A percentile compares a stretch with the other conserved stretches of the same genome.
Evolutionary conservation across 495 filamentous ascomycete species (phyloP).

Genomic region (Pyrenula aspistea): DNA sequence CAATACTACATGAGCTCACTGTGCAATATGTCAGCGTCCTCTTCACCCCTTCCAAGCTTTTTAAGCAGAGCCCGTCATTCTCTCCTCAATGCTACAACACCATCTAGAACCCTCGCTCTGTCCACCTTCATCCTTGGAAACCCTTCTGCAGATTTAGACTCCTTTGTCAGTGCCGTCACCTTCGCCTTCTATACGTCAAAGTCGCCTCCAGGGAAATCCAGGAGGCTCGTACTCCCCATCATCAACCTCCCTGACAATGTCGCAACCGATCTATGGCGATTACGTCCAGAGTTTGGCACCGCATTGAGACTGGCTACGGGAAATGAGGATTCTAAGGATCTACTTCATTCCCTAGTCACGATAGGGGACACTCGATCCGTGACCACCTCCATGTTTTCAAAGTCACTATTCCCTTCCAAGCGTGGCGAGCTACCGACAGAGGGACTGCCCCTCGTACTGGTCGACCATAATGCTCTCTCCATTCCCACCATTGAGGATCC

Average conservation of each 20-base stretch:
- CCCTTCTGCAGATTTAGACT: conserved; percentile 68
- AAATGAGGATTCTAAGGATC: background rate
- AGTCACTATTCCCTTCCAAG: conserved; percentile 30
- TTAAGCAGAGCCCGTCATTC: background rate
- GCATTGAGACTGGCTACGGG: conserved; percentile 26
- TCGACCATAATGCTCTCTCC: conserved; percentile 81
- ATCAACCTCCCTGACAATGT: conserved; percentile 61
- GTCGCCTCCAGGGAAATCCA: conserved; percentile 26
- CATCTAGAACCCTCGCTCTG: background rate
- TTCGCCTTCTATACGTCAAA: conserved; percentile 66
- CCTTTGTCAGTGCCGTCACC: conserved; percentile 72
- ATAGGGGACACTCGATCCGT: conserved; percentile 26
- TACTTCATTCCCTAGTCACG: conserved; percentile 32
- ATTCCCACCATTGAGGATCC: conserved; percentile 15
- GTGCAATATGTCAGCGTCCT: too few relatives aligned
- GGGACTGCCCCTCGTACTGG: conserved; percentile 40
- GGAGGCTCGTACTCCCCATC: conserved; percentile 62
- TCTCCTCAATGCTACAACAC: background rate
- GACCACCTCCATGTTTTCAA: conserved; percentile 15
- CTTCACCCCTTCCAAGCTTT: background rate
- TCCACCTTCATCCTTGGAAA: conserved; percentile 31
- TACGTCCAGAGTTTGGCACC: conserved; percentile 66
- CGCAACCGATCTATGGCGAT: conserved; percentile 37
- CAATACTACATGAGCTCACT: too few relatives aligned
- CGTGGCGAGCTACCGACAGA: conserved; percentile 6